Evolutionary conservation across 805 yeast species (phyloP).

Genomic region (Barnettozyma populi): DNA sequence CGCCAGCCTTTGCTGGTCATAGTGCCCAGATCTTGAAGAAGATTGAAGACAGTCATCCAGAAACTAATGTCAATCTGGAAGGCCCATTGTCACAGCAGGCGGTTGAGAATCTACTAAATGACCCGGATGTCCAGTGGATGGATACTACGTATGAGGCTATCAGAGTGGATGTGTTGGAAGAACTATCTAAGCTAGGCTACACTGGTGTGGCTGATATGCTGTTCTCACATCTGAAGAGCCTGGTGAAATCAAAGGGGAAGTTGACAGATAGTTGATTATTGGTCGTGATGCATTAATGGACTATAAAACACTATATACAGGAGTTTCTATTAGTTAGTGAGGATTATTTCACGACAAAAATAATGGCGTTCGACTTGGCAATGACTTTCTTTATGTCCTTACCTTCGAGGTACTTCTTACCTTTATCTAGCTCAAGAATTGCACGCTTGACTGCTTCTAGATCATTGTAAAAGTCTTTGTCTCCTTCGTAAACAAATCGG

Average conservation of each 20-base stretch:
- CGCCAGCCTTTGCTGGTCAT: conserved; percentile 46
- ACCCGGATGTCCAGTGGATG: conserved; percentile 30
- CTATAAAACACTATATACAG: not conserved
- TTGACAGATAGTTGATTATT: conserved; percentile 6
- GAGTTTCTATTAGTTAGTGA: not conserved
- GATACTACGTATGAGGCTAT: conserved; percentile 38
- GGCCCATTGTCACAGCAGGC: conserved; percentile 48
- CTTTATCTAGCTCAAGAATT: conserved; percentile 30
- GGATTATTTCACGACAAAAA: conserved; percentile 16
- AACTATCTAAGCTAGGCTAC: conserved; percentile 39
- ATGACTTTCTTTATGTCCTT: conserved; percentile 49
- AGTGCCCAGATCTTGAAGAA: conserved; percentile 39
- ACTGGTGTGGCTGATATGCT: conserved; percentile 44
- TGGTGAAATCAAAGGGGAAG: conserved; percentile 26
- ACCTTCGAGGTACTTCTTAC: conserved; percentile 36
- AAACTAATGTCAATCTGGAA: conserved; percentile 35
- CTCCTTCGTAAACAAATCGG: conserved; percentile 40
- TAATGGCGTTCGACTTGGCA: conserved; percentile 35
- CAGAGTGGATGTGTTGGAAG: conserved; percentile 38
- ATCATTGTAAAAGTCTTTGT: conserved; percentile 32
- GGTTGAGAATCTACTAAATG: conserved; percentile 28
- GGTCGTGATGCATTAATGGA: not conserved
- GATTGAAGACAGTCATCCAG: conserved; percentile 37
- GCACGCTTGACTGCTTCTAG: conserved; percentile 33
- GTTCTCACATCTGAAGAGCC: conserved; percentile 48